Evolutionary conservation across 768 basidiomycete species (phyloP).

Genomic region (Tulasnella sp.): DNA sequence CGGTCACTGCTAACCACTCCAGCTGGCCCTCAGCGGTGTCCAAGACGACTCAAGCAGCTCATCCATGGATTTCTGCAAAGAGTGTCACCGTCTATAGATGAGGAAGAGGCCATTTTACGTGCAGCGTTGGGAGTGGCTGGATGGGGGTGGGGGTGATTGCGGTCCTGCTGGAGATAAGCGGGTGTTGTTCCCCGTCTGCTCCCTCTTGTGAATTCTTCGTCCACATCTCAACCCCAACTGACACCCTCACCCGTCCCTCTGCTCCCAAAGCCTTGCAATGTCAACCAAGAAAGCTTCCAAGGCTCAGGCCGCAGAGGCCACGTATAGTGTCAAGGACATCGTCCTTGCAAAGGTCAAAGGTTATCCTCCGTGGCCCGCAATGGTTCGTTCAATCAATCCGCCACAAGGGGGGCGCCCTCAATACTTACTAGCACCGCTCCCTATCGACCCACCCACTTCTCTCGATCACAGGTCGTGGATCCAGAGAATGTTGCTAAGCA

Average conservation of each 20-base stretch:
- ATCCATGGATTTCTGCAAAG: too few species aligned
- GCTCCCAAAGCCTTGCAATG: conserved; percentile 6
- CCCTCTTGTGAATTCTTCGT: conserved; percentile 6
- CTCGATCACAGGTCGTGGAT: conserved; percentile 60
- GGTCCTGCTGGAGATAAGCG: conserved; percentile 10
- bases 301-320: conserved; percentile 27
- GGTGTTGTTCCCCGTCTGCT: conserved; percentile 10
- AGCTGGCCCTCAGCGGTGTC: not conserved
- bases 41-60: too few species aligned
- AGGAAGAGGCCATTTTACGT: not conserved
- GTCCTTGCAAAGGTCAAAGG: conserved; percentile 92
- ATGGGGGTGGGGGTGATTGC: not conserved
- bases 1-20: not conserved
- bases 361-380: conserved; percentile 90
- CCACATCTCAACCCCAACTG: conserved; percentile 9
- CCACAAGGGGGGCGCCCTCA: conserved; percentile 1
- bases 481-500: conserved; percentile 51
- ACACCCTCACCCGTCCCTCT: not conserved
- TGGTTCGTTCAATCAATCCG: conserved; percentile 44
- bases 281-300: conserved; percentile 23
- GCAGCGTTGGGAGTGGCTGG: not conserved
- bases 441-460: not conserved
- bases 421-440: not conserved
- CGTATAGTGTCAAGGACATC: conserved; percentile 68
- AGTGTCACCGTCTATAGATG: too few species aligned